Percentiles rank a stretch among this genome's conserved stretches.
Conservation (phyloP, 177 flowering plant genomes). For the Tripterygium wilfordii region DNA sequence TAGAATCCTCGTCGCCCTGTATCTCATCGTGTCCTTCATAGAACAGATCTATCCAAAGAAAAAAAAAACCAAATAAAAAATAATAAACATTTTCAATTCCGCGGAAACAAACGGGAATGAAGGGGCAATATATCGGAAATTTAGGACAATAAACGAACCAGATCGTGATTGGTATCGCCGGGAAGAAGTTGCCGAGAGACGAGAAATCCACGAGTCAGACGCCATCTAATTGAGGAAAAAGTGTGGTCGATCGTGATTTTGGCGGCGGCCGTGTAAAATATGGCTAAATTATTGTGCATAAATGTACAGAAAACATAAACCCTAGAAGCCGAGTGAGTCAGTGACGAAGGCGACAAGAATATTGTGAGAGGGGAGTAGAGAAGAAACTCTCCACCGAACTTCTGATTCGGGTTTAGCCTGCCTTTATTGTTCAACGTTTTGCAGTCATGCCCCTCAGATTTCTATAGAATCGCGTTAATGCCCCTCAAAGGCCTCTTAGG, state of each 20-base stretch:
- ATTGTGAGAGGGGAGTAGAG: constrained; percentile 6
- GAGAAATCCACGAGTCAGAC: constrained; percentile 29
- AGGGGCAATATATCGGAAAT: too few relatives aligned
- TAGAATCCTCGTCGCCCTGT: constrained; percentile 32
- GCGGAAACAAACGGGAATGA: not conserved
- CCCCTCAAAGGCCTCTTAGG: too few relatives aligned
- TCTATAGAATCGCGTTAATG: too few relatives aligned
- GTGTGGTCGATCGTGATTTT: too few relatives aligned
- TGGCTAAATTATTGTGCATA: too few relatives aligned
- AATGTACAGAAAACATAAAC: constrained; percentile 1
- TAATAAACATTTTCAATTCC: not conserved
- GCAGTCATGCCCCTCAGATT: too few relatives aligned
- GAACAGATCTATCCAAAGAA: not conserved
- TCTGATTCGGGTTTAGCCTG: too few relatives aligned
- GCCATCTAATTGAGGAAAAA: too few relatives aligned
- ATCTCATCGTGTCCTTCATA: constrained; percentile 29
- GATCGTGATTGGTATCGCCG: constrained; percentile 38
- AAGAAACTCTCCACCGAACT: constrained; percentile 18
- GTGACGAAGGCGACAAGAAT: constrained; percentile 5
- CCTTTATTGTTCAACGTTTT: too few relatives aligned
- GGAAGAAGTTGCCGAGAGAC: constrained; percentile 18
- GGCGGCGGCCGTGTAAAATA: too few relatives aligned
- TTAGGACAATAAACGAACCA: constrained; percentile 16
- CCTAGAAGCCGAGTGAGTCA: not conserved
- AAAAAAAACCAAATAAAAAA: not conserved